Evolutionary conservation across 805 yeast genomes (phyloP).

Genomic region (Jamesozyma piceae): DNA sequence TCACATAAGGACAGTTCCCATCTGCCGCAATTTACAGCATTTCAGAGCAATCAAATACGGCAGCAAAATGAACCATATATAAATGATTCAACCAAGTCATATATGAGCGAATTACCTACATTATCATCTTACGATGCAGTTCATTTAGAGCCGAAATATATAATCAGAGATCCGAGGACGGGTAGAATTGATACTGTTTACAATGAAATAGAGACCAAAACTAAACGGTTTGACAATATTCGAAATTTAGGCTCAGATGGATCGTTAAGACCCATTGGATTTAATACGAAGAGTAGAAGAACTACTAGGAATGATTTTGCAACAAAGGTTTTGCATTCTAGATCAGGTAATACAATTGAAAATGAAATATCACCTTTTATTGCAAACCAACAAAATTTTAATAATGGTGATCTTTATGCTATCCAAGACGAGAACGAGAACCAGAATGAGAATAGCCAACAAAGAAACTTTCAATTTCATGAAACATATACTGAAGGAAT

Average conservation of each 20-base stretch:
- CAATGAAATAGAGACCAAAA: not conserved
- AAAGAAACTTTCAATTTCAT: constrained; percentile 1
- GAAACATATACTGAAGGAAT: too few relatives aligned
- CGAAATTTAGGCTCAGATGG: constrained; percentile 15
- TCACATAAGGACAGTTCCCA: too few relatives aligned
- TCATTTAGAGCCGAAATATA: not conserved
- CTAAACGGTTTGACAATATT: not conserved
- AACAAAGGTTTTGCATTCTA: too few relatives aligned
- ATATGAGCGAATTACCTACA: not conserved
- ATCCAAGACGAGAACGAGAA: constrained; percentile 1
- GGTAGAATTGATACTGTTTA: constrained; percentile 1
- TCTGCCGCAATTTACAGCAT: too few relatives aligned
- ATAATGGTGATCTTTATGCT: too few relatives aligned
- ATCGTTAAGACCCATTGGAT: constrained; percentile 49
- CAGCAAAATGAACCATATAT: too few relatives aligned
- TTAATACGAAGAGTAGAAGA: constrained; percentile 11
- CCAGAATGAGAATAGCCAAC: not conserved
- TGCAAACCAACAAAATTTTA: too few relatives aligned
- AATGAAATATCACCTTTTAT: too few relatives aligned
- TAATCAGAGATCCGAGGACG: not conserved
- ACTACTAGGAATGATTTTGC: not conserved
- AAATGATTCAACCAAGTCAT: too few relatives aligned
- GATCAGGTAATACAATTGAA: too few relatives aligned
- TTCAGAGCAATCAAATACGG: too few relatives aligned
- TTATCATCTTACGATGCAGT: not conserved